These are phyloP conservation scores for Porodaedalea pini DNA, from an alignment of 1,284 basidiomycete species.

Conservation along the genomic window DNA sequence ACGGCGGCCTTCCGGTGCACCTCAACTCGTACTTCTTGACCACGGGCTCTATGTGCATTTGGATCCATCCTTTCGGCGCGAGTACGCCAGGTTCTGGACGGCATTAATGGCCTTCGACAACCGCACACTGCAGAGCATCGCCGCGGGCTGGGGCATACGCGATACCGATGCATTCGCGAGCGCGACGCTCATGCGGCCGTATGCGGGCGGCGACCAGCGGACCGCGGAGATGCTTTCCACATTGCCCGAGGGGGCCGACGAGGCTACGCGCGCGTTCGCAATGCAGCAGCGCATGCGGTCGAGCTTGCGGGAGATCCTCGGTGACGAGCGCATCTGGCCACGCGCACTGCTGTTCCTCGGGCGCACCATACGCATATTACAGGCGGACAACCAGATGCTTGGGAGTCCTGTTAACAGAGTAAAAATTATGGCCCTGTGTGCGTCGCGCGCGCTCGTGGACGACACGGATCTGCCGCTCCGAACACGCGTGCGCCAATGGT, in stretches of 20 bases:
- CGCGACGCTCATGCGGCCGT: conserved; percentile 62
- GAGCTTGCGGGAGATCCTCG: conserved; percentile 45
- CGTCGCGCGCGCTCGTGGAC: conserved; percentile 48
- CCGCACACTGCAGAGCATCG: conserved; percentile 56
- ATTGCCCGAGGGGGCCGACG: conserved; percentile 32
- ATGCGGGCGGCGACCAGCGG: conserved; percentile 15
- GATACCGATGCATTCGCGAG: conserved; percentile 75
- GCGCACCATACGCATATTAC: conserved; percentile 64
- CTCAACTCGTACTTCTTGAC: conserved; percentile 84
- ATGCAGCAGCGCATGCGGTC: conserved; percentile 59
- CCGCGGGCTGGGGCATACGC: conserved; percentile 76
- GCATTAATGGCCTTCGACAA: conserved; percentile 73
- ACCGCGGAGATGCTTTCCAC: conserved; percentile 27
- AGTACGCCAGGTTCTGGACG: conserved; percentile 80
- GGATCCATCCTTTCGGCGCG: conserved; percentile 57
- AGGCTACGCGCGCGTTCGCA: conserved; percentile 54
- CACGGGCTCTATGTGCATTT: conserved; percentile 83
- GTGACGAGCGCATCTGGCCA: conserved; percentile 64
- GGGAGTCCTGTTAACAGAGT: conserved; percentile 85
- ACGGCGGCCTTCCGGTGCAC: conserved; percentile 57
- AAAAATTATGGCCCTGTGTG: conserved; percentile 77
- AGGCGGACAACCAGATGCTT: conserved; percentile 72
- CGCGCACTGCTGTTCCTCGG: conserved; percentile 82
- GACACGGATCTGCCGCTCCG: conserved; percentile 34
- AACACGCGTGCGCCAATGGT: conserved; percentile 45